phyloP scores from a whole-genome alignment of 805 yeast species.

The Lipomyces yamanashiensis region DNA sequence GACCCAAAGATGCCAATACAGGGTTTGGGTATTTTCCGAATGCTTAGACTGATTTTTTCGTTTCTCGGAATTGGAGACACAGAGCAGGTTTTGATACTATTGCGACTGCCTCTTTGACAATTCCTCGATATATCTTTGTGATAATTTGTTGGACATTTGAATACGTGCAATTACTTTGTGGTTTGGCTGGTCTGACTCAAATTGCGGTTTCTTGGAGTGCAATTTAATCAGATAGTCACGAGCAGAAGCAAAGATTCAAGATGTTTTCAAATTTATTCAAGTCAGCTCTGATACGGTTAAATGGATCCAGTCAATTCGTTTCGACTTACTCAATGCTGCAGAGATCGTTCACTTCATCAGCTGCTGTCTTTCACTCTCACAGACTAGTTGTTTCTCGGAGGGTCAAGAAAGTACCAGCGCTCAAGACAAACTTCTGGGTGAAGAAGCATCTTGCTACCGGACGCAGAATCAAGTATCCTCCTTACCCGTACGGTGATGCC shows the following conservation, averaged over 20 bases:
- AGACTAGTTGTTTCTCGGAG: constrained; percentile 27
- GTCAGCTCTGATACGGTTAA: neutral
- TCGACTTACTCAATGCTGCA: constrained; percentile 25
- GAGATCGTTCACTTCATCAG: constrained; percentile 10
- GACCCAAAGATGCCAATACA: too few species aligned
- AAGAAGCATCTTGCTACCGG: constrained; percentile 29
- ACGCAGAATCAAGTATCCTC: constrained; percentile 53
- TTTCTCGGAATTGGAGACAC: too few species aligned
- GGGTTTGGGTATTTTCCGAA: too few species aligned
- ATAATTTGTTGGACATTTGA: too few species aligned
- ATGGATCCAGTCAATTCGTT: neutral
- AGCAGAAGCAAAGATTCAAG: neutral
- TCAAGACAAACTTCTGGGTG: constrained; percentile 30
- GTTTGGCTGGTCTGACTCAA: neutral
- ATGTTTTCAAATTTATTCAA: neutral
- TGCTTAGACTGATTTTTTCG: too few species aligned
- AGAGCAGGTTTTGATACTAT: too few species aligned
- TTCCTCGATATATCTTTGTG: too few species aligned
- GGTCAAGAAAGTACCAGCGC: constrained; percentile 27
- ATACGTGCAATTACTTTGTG: too few species aligned
- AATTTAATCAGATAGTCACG: neutral
- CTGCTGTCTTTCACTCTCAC: constrained; percentile 5
- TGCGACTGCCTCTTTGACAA: too few species aligned
- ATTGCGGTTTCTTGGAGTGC: neutral
- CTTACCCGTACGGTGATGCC: constrained; percentile 80